Percentiles rank a stretch among this genome's conserved stretches.
Evolutionary conservation across 1,139 yeast genomes (phyloP).

Genomic region (Yamadazyma membranifaciens): DNA sequence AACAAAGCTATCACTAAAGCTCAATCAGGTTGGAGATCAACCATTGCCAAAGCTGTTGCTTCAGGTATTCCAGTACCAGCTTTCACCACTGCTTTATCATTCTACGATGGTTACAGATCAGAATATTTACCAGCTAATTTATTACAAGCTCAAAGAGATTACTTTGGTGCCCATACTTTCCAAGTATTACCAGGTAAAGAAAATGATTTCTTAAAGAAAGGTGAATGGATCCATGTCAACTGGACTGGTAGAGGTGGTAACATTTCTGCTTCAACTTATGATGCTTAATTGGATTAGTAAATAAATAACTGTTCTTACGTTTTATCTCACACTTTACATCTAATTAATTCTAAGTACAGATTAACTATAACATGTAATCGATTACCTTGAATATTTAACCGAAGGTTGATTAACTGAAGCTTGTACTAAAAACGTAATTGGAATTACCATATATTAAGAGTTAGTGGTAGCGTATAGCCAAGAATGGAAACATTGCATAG

Average conservation of each 20-base stretch:
- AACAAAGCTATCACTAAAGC: constrained; percentile 88
- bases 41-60: constrained; percentile 73
- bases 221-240: constrained; percentile 88
- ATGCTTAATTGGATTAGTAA: constrained; percentile 54
- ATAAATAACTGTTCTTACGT: neutral
- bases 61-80: constrained; percentile 98
- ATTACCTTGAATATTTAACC: too few relatives aligned
- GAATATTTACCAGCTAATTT: constrained; percentile 95
- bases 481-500: too few relatives aligned
- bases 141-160: constrained; percentile 99
- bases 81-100: constrained; percentile 91
- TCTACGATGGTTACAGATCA: constrained; percentile 99
- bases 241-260: constrained; percentile 99
- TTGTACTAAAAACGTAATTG: too few relatives aligned
- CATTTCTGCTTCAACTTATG: constrained; percentile 91
- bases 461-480: too few relatives aligned
- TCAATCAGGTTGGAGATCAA: constrained; percentile 92
- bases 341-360: neutral
- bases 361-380: too few relatives aligned
- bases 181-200: constrained; percentile 87
- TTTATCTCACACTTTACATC: neutral
- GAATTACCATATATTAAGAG: constrained; percentile 1
- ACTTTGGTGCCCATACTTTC: constrained; percentile 99
- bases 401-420: too few relatives aligned
- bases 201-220: constrained; percentile 71